These are phyloP conservation scores for Mycosphaerelloides madeirae DNA, from an alignment of 2,329 filamentous ascomycete species.

Conservation along the genomic window DNA sequence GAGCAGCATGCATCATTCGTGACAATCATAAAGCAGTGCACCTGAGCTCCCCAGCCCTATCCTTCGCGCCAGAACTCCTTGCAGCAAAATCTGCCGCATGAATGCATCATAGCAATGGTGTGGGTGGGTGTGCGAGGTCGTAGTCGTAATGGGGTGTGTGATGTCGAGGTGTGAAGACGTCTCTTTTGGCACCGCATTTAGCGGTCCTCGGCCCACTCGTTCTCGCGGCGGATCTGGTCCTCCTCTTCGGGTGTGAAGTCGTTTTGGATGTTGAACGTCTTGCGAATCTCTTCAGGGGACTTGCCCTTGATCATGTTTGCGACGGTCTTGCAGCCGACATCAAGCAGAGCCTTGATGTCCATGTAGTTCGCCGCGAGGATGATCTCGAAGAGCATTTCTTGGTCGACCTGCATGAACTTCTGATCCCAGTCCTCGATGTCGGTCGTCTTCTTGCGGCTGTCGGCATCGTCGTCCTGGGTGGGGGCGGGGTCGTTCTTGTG, in stretches of 20 bases:
- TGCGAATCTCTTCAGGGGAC: constrained; percentile 96
- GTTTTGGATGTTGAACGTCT: constrained; percentile 99
- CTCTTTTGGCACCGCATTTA: constrained; percentile 15
- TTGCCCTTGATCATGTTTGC: constrained; percentile 99
- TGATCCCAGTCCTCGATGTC: constrained; percentile 99
- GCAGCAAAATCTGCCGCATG: constrained; percentile 7
- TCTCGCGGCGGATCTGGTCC: constrained; percentile 70
- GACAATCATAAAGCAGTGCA: constrained; percentile 3
- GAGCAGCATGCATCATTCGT: constrained; percentile 5
- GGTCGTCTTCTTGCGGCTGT: constrained; percentile 95
- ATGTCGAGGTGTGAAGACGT: background rate
- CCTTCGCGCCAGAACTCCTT: constrained; percentile 8
- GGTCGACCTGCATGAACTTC: constrained; percentile 99
- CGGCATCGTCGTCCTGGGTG: constrained; percentile 80
- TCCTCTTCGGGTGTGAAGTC: constrained; percentile 99
- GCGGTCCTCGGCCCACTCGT: constrained; percentile 47
- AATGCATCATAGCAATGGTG: constrained; percentile 12
- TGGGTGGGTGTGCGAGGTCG: background rate
- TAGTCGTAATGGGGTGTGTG: constrained; percentile 1
- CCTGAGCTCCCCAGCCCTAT: background rate
- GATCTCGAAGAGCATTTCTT: constrained; percentile 99
- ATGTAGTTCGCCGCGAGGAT: constrained; percentile 98
- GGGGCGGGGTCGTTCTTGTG: constrained; percentile 85
- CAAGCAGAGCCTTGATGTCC: constrained; percentile 95
- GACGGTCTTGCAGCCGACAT: constrained; percentile 98